Evolutionary conservation across 108 stramenopile genomes (phyloP).

Genomic region (Cyclostephanos invisitatus): DNA sequence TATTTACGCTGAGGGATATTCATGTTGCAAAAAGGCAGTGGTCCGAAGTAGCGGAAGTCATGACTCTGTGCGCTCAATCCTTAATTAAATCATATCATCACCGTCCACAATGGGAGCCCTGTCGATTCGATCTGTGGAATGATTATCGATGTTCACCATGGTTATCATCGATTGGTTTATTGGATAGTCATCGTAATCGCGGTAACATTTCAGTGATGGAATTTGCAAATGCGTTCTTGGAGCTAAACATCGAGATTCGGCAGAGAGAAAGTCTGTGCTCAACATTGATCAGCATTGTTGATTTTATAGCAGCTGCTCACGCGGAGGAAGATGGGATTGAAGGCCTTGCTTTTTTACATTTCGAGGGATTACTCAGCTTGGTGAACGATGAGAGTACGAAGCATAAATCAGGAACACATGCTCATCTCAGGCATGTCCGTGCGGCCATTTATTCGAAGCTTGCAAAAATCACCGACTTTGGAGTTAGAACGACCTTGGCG

Average conservation of each 20-base stretch:
- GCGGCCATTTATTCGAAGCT: conserved; percentile 34
- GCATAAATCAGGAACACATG: conserved; percentile 25
- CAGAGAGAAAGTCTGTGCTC: conserved; percentile 46
- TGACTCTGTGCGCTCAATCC: conserved; percentile 71
- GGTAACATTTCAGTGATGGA: conserved; percentile 73
- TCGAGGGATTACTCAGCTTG: conserved; percentile 68
- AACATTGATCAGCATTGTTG: conserved; percentile 49
- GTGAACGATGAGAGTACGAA: conserved; percentile 45
- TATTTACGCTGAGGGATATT: conserved; percentile 65
- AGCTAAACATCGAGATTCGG: conserved; percentile 42
- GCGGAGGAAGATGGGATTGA: conserved; percentile 67
- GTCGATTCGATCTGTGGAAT: conserved; percentile 71
- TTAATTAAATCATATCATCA: conserved; percentile 72
- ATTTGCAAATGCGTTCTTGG: conserved; percentile 75
- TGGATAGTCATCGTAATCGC: conserved; percentile 45
- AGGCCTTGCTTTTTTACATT: conserved; percentile 61
- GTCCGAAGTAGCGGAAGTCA: conserved; percentile 82
- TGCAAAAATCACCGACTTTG: conserved; percentile 20
- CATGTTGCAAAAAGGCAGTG: conserved; percentile 81
- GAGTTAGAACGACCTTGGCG: conserved; percentile 1
- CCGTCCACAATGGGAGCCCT: conserved; percentile 74
- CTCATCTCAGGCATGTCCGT: conserved; percentile 28
- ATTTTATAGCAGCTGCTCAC: conserved; percentile 61
- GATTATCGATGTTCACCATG: conserved; percentile 67
- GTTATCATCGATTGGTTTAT: conserved; percentile 67